A percentile compares a stretch with the other conserved stretches of the same genome.
Conservation (phyloP, 2,329 filamentous ascomycete genomes). For the Endoconidiophora polonica region DNA sequence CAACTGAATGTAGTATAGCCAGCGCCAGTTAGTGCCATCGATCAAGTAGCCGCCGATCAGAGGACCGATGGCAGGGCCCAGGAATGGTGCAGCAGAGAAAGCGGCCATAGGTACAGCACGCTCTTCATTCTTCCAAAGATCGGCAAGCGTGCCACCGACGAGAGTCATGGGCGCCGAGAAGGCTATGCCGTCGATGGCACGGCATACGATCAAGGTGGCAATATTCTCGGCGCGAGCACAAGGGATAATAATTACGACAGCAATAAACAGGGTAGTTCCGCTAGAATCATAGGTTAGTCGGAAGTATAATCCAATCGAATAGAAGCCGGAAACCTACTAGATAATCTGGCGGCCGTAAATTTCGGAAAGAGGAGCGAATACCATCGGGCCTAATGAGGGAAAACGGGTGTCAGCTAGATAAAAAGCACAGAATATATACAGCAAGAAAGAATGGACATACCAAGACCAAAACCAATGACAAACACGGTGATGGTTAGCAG, state of each 20-base stretch:
- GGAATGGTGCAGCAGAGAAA: constrained; percentile 67
- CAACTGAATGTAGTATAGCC: constrained; percentile 76
- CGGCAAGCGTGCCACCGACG: constrained; percentile 65
- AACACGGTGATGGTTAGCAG: constrained; percentile 60
- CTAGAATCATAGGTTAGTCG: constrained; percentile 17
- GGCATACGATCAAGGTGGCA: constrained; percentile 56
- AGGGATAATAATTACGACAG: constrained; percentile 65
- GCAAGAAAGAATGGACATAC: constrained; percentile 22
- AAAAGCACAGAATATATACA: neutral
- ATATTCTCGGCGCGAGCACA: constrained; percentile 65
- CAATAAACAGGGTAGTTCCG: constrained; percentile 46
- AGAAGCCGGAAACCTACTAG: constrained; percentile 31
- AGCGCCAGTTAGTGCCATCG: constrained; percentile 58
- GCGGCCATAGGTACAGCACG: constrained; percentile 75
- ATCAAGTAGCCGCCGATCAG: constrained; percentile 62
- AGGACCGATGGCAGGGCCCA: constrained; percentile 63
- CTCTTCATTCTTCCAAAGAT: constrained; percentile 73
- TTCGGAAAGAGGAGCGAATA: constrained; percentile 64
- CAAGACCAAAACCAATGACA: constrained; percentile 67
- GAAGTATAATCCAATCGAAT: neutral
- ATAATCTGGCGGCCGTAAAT: constrained; percentile 55
- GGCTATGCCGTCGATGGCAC: constrained; percentile 64
- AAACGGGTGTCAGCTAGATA: neutral
- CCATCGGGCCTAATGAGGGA: constrained; percentile 43
- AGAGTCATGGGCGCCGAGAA: constrained; percentile 79